These are phyloP conservation scores for Ogataea paraovalis DNA, from an alignment of 805 yeast species.

Conservation along the genomic window DNA sequence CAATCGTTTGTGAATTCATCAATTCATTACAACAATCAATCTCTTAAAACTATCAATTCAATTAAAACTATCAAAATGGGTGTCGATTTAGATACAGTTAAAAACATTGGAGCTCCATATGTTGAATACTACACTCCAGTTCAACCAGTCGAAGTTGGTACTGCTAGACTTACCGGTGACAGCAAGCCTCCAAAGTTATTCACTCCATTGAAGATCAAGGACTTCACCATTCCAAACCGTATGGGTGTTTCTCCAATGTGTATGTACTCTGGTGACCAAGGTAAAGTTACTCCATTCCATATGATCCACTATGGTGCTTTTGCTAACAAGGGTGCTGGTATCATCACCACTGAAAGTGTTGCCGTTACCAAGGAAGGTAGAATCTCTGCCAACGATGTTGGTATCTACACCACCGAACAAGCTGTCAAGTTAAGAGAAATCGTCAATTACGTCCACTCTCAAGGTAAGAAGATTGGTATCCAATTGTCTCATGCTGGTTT, in stretches of 20 bases:
- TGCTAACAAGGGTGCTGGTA: conserved; percentile 47
- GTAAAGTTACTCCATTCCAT: conserved; percentile 43
- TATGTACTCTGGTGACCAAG: conserved; percentile 42
- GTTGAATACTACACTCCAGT: conserved; percentile 29
- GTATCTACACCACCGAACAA: conserved; percentile 48
- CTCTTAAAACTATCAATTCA: no score
- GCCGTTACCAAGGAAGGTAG: conserved; percentile 17
- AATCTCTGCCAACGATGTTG: conserved; percentile 30
- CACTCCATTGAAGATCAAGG: conserved; percentile 40
- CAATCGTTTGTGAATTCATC: no score
- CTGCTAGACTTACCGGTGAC: conserved; percentile 26
- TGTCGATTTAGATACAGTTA: conserved; percentile 3
- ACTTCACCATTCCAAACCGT: conserved; percentile 42
- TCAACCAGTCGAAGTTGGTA: conserved; percentile 33
- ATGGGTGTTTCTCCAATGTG: conserved; percentile 58
- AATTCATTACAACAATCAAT: no score
- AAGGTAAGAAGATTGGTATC: conserved; percentile 43
- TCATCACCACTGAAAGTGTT: conserved; percentile 43
- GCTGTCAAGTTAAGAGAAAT: conserved; percentile 37
- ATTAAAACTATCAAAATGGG: no score
- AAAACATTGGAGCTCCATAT: conserved; percentile 6
- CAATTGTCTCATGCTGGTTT: conserved; percentile 58
- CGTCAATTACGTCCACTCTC: conserved; percentile 44
- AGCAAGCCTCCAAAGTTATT: conserved; percentile 36
- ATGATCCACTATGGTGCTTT: conserved; percentile 45